Percentiles rank a stretch among this genome's conserved stretches.
These are phyloP conservation scores for Parafenestella ontariensis DNA, from an alignment of 2,329 filamentous ascomycete species.

Conservation along the genomic window DNA sequence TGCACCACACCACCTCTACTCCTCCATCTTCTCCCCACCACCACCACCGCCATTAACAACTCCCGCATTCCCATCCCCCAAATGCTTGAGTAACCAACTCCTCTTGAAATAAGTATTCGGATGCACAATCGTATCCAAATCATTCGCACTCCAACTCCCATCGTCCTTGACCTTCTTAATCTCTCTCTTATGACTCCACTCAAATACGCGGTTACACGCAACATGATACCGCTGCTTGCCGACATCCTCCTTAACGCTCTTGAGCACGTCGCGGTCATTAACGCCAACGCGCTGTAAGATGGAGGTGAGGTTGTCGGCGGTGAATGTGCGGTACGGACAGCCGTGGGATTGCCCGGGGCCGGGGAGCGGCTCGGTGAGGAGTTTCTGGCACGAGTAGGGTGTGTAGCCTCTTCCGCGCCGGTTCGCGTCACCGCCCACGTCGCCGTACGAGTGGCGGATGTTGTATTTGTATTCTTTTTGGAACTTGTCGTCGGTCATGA, in stretches of 20 bases:
- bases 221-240: constrained; percentile 89
- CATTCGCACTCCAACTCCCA: constrained; percentile 61
- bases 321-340: constrained; percentile 96
- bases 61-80: constrained; percentile 59
- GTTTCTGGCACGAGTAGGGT: constrained; percentile 93
- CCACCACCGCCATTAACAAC: constrained; percentile 25
- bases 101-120: constrained; percentile 98
- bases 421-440: constrained; percentile 92
- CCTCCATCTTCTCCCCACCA: constrained; percentile 43
- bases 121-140: constrained; percentile 94
- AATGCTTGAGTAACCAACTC: constrained; percentile 85
- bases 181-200: constrained; percentile 75
- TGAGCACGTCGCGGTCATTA: constrained; percentile 76
- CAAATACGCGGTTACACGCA: constrained; percentile 95
- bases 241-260: constrained; percentile 86
- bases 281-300: constrained; percentile 82
- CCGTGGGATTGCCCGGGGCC: constrained; percentile 89
- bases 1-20: constrained; percentile 22
- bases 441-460: constrained; percentile 91
- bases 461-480: constrained; percentile 99
- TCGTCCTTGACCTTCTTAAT: constrained; percentile 60
- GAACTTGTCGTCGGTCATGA: constrained; percentile 91
- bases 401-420: constrained; percentile 86
- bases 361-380: constrained; percentile 86
- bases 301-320: constrained; percentile 79